Evolutionary conservation across 2,329 filamentous ascomycete genomes (phyloP).

Genomic region (Leptographium wingfieldii): DNA sequence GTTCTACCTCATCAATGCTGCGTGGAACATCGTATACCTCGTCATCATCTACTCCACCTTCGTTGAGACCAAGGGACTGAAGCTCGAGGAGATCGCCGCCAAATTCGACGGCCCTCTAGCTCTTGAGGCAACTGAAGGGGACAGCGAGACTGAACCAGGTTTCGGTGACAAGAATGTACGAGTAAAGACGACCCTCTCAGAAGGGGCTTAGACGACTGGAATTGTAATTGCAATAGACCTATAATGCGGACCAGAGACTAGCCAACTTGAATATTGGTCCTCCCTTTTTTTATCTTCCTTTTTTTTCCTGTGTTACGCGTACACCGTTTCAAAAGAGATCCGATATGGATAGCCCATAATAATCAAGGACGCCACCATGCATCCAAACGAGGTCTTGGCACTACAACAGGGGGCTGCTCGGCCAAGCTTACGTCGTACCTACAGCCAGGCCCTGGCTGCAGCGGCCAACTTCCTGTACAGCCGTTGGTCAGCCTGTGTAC

Average conservation of each 20-base stretch:
- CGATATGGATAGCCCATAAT: too few species aligned
- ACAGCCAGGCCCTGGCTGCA: too few species aligned
- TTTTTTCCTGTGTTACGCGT: background rate
- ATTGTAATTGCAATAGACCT: background rate
- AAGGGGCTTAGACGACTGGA: background rate
- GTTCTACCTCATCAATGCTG: conserved; percentile 3
- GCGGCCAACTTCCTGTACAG: too few species aligned
- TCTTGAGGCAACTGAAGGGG: background rate
- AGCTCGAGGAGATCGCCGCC: conserved; percentile 1
- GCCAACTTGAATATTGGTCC: background rate
- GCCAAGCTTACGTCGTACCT: too few species aligned
- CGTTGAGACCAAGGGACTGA: background rate
- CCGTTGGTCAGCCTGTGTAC: too few species aligned
- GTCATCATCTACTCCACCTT: background rate
- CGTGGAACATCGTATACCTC: background rate
- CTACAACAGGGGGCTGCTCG: too few species aligned
- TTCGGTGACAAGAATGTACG: background rate
- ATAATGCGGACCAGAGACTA: background rate
- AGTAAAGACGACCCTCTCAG: background rate
- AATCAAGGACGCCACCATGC: too few species aligned
- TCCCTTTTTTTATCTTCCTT: background rate
- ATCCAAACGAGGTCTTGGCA: too few species aligned
- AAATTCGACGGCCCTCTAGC: background rate
- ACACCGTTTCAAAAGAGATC: background rate
- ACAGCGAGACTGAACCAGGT: background rate